These are phyloP conservation scores for Ascochyta rabiei DNA, from an alignment of 2,329 filamentous ascomycete species.

Conservation along the genomic window DNA sequence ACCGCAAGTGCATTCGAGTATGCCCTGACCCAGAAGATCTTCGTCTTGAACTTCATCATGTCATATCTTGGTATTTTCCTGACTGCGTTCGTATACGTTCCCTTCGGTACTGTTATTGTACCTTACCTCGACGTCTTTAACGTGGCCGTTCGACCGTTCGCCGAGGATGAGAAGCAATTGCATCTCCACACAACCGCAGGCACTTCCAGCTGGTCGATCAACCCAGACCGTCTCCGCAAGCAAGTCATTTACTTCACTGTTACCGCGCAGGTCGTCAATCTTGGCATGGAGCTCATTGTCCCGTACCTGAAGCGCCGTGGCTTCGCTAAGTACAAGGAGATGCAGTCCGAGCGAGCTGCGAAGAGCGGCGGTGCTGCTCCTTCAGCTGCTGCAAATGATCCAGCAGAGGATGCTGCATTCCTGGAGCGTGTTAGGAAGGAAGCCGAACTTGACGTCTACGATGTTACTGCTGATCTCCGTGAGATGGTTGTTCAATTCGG, in stretches of 20 bases:
- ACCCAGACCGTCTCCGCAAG: conserved; percentile 80
- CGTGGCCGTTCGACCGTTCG: conserved; percentile 74
- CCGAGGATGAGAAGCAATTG: conserved; percentile 74
- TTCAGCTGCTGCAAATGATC: conserved; percentile 63
- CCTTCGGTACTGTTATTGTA: conserved; percentile 82
- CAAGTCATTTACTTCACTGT: conserved; percentile 97
- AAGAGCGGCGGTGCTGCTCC: conserved; percentile 61
- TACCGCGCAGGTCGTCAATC: conserved; percentile 88
- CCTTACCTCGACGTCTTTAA: conserved; percentile 86
- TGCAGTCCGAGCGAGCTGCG: conserved; percentile 65
- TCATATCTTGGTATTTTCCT: conserved; percentile 86
- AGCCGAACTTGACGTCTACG: conserved; percentile 80
- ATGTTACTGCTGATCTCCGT: conserved; percentile 87
- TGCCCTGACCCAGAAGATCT: conserved; percentile 88
- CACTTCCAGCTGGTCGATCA: conserved; percentile 71
- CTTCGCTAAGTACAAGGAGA: conserved; percentile 78
- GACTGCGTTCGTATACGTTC: conserved; percentile 92
- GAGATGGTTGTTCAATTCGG: conserved; percentile 70
- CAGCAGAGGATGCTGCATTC: conserved; percentile 79
- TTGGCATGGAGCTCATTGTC: conserved; percentile 81
- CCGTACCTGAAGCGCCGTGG: conserved; percentile 83
- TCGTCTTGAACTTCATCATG: conserved; percentile 95
- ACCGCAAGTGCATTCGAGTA: conserved; percentile 83
- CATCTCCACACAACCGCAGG: conserved; percentile 54
- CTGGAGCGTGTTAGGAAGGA: conserved; percentile 81